These are phyloP conservation scores for Austroboletus sp. DNA, from an alignment of 1,284 basidiomycete genomes.

Conservation along the genomic window DNA sequence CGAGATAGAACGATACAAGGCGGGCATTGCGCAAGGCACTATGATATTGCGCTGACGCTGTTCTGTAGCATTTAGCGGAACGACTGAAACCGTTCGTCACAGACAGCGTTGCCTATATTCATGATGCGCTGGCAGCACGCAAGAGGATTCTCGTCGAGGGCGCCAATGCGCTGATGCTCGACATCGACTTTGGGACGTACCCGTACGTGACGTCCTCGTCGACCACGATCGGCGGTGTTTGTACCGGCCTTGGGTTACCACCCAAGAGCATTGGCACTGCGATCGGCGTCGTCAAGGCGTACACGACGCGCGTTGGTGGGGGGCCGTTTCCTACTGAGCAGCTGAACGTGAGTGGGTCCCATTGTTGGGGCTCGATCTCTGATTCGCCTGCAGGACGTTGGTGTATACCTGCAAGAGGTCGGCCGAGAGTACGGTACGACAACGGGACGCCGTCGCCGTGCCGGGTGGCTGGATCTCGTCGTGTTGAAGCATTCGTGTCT, in stretches of 20 bases:
- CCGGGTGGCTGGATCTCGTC: constrained; percentile 96
- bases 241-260: constrained; percentile 92
- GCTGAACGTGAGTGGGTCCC: constrained; percentile 58
- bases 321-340: constrained; percentile 98
- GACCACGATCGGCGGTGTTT: constrained; percentile 90
- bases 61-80: constrained; percentile 67
- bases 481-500: constrained; percentile 88
- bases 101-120: constrained; percentile 82
- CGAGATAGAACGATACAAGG: constrained; percentile 90
- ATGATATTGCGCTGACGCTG: background rate
- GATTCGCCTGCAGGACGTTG: constrained; percentile 54
- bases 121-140: constrained; percentile 66
- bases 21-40: constrained; percentile 23
- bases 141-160: constrained; percentile 91
- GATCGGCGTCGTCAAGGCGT: constrained; percentile 94
- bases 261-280: constrained; percentile 79
- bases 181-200: constrained; percentile 96
- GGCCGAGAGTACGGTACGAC: constrained; percentile 89
- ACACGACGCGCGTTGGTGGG: constrained; percentile 94
- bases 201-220: constrained; percentile 94
- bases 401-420: constrained; percentile 87
- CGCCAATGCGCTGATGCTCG: constrained; percentile 97
- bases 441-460: constrained; percentile 86
- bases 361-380: background rate
- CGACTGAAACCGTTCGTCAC: constrained; percentile 84